Evolutionary conservation across 2,329 filamentous ascomycete species (phyloP).

Genomic region (Fonsecaea erecta): DNA sequence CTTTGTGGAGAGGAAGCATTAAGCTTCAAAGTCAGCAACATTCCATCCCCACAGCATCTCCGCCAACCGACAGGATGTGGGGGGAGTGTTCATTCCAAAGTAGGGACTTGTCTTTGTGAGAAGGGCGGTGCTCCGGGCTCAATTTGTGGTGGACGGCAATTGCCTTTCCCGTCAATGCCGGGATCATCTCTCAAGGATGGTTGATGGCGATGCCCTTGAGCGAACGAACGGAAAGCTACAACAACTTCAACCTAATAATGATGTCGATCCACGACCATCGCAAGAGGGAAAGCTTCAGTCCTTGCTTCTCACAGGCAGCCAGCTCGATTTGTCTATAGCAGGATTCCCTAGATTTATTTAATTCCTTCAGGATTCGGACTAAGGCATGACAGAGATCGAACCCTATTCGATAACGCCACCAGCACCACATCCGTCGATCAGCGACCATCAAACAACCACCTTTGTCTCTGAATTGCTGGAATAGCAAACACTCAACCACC

Average conservation of each 20-base stretch:
- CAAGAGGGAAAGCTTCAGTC: not conserved
- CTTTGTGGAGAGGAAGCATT: not conserved
- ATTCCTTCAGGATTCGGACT: too few species aligned
- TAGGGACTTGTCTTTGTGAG: too few species aligned
- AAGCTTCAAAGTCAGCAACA: not conserved
- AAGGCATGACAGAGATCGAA: too few species aligned
- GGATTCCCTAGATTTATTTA: too few species aligned
- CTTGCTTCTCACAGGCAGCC: not conserved
- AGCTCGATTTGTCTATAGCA: not conserved
- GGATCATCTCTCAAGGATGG: not conserved
- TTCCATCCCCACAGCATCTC: not conserved
- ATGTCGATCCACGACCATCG: not conserved
- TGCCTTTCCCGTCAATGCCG: not conserved
- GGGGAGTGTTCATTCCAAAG: too few species aligned
- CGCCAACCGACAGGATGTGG: not conserved
- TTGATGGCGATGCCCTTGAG: not conserved
- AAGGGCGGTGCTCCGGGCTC: not conserved
- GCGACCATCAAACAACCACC: not conserved
- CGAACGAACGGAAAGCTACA: not conserved
- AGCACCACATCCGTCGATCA: not conserved
- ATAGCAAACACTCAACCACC: slow-evolving; percentile 16
- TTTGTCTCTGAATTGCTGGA: not conserved
- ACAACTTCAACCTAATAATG: not conserved
- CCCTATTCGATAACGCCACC: too few species aligned
- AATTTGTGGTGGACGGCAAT: not conserved